Evolutionary conservation across 768 basidiomycete genomes (phyloP).

Genomic region (Pleurotus platypus): DNA sequence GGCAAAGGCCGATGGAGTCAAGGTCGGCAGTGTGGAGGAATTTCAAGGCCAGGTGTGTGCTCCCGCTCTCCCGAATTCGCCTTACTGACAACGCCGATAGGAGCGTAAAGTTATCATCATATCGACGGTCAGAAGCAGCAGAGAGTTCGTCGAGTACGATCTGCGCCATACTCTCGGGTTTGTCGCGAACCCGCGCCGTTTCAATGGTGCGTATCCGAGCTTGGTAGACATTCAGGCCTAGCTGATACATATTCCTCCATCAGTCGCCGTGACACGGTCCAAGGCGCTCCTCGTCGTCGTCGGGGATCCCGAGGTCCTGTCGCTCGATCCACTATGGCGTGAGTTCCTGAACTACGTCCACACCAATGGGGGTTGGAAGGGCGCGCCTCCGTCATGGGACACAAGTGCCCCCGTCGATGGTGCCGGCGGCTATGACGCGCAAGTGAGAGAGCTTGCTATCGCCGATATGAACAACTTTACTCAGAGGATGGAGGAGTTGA

Average conservation of each 20-base stretch:
- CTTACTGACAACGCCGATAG: conserved; percentile 19
- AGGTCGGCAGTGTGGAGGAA: conserved; percentile 65
- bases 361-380: conserved; percentile 50
- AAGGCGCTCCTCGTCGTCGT: conserved; percentile 57
- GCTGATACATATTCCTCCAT: not conserved
- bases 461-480: conserved; percentile 42
- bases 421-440: conserved; percentile 36
- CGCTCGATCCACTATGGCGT: conserved; percentile 62
- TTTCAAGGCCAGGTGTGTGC: conserved; percentile 58
- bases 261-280: conserved; percentile 62
- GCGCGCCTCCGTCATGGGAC: conserved; percentile 49
- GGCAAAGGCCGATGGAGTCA: conserved; percentile 35
- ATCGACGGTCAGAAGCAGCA: conserved; percentile 55
- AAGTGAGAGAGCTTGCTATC: conserved; percentile 24
- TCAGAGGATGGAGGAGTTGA: conserved; percentile 28
- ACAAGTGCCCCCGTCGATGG: conserved; percentile 31
- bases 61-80: conserved; percentile 12
- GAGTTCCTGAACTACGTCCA: conserved; percentile 58
- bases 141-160: conserved; percentile 45
- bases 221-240: not conserved
- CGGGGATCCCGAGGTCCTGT: conserved; percentile 55
- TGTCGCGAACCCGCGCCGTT: conserved; percentile 49
- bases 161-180: conserved; percentile 56
- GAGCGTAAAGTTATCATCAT: conserved; percentile 57
- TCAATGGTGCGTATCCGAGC: conserved; percentile 44